Percentiles rank a stretch among this genome's conserved stretches.
Evolutionary conservation across 805 yeast species (phyloP).

Genomic region (Starmerella bombi): DNA sequence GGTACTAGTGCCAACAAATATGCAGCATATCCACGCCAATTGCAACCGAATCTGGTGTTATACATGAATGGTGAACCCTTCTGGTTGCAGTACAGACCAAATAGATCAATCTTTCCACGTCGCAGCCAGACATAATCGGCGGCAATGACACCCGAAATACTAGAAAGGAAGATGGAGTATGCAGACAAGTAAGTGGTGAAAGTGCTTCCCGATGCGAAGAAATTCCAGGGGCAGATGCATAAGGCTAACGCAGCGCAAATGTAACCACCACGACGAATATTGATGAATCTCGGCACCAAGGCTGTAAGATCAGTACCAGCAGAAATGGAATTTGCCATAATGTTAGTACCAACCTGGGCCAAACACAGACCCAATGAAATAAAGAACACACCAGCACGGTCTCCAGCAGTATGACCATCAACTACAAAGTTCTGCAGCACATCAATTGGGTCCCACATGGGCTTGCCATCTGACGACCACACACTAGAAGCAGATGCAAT

Average conservation of each 20-base stretch:
- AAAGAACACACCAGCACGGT: conserved; percentile 69
- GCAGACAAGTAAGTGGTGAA: conserved; percentile 73
- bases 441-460: conserved; percentile 77
- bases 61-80: conserved; percentile 43
- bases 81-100: conserved; percentile 47
- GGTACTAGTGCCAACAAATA: conserved; percentile 71
- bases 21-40: conserved; percentile 76
- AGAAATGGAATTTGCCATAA: conserved; percentile 37
- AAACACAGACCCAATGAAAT: conserved; percentile 54
- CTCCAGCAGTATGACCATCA: conserved; percentile 29
- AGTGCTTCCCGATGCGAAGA: conserved; percentile 52
- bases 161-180: conserved; percentile 66
- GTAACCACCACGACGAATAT: conserved; percentile 67
- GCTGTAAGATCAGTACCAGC: conserved; percentile 40
- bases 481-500: conserved; percentile 66
- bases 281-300: conserved; percentile 35
- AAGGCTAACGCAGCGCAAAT: conserved; percentile 61
- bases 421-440: conserved; percentile 49
- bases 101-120: conserved; percentile 52
- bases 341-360: conserved; percentile 36
- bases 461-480: conserved; percentile 41
- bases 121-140: conserved; percentile 61
- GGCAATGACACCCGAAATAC: conserved; percentile 59
- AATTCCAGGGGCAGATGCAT: conserved; percentile 73
- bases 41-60: conserved; percentile 44